These are phyloP conservation scores for Clavispora vitiphila DNA, from an alignment of 805 yeast species.

Conservation along the genomic window DNA sequence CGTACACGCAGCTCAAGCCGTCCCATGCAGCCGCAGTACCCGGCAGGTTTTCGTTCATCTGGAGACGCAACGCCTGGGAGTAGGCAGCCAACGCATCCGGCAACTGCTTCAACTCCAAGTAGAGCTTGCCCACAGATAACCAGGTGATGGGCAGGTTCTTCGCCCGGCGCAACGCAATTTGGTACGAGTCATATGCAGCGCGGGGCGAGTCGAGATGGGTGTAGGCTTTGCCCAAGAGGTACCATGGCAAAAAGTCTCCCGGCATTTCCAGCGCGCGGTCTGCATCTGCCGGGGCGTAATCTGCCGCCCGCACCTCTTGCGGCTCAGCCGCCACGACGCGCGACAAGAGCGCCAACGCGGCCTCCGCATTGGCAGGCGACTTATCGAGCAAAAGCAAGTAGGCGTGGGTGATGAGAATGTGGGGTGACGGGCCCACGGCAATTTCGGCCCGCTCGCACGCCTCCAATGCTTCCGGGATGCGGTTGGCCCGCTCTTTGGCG, in stretches of 20 bases:
- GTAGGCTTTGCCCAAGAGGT: conserved; percentile 50
- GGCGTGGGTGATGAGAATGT: conserved; percentile 45
- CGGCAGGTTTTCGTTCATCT: conserved; percentile 41
- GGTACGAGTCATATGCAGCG: conserved; percentile 51
- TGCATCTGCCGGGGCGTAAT: conserved; percentile 11
- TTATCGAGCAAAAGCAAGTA: conserved; percentile 40
- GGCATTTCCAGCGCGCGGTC: conserved; percentile 16
- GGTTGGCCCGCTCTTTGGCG: conserved; percentile 47
- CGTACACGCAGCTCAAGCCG: conserved; percentile 58
- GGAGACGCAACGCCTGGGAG: conserved; percentile 56
- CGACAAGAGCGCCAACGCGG: conserved; percentile 16
- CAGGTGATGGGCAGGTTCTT: conserved; percentile 55
- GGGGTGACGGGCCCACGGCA: conserved; percentile 40
- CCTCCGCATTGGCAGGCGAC: conserved; percentile 12
- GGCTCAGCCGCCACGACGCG: conserved; percentile 17
- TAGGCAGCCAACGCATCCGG: conserved; percentile 66
- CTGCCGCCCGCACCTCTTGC: conserved; percentile 4
- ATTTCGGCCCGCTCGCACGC: conserved; percentile 46
- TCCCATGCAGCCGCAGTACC: conserved; percentile 61
- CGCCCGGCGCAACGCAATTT: conserved; percentile 49
- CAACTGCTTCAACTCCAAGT: conserved; percentile 53
- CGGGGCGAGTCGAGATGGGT: conserved; percentile 42
- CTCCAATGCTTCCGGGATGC: conserved; percentile 43
- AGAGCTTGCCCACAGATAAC: conserved; percentile 62
- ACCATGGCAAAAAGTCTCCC: conserved; percentile 57